Evolutionary conservation across 495 filamentous ascomycete species (phyloP).

Genomic region (Neurospora sp.): DNA sequence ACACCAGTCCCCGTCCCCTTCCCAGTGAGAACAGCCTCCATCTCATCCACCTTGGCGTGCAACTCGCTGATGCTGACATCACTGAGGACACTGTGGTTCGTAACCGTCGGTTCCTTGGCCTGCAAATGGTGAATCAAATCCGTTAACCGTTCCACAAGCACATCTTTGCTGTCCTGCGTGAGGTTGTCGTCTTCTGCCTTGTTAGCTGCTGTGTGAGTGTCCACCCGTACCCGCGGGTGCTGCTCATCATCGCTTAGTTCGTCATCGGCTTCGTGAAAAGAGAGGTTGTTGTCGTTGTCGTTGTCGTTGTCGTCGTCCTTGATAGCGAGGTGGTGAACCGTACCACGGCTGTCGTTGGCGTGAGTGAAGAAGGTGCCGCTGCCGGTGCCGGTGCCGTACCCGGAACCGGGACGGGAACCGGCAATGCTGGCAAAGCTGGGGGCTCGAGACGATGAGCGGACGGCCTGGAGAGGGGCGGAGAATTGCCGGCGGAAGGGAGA

Average conservation of each 20-base stretch:
- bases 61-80: constrained; percentile 21
- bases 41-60: constrained; percentile 35
- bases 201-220: not conserved
- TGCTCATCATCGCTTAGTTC: constrained; percentile 3
- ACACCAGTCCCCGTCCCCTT: not conserved
- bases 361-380: not conserved
- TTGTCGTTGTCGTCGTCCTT: not conserved
- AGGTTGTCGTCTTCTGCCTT: constrained; percentile 10
- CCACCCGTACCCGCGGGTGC: not conserved
- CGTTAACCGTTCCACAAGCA: constrained; percentile 38
- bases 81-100: not conserved
- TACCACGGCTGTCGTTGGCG: constrained; percentile 7
- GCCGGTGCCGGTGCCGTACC: not conserved
- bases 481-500: constrained; percentile 22
- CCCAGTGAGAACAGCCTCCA: constrained; percentile 25
- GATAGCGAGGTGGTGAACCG: constrained; percentile 10
- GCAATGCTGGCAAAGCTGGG: not conserved
- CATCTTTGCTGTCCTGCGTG: constrained; percentile 36
- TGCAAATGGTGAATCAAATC: constrained; percentile 32
- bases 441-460: not conserved
- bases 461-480: constrained; percentile 2
- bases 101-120: not conserved
- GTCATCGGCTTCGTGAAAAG: constrained; percentile 1
- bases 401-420: not conserved
- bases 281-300: not conserved